Percentiles rank a stretch among this genome's conserved stretches.
These are phyloP conservation scores for Arthrobotrys musiformis DNA, from an alignment of 2,329 filamentous ascomycete species.

Conservation along the genomic window DNA sequence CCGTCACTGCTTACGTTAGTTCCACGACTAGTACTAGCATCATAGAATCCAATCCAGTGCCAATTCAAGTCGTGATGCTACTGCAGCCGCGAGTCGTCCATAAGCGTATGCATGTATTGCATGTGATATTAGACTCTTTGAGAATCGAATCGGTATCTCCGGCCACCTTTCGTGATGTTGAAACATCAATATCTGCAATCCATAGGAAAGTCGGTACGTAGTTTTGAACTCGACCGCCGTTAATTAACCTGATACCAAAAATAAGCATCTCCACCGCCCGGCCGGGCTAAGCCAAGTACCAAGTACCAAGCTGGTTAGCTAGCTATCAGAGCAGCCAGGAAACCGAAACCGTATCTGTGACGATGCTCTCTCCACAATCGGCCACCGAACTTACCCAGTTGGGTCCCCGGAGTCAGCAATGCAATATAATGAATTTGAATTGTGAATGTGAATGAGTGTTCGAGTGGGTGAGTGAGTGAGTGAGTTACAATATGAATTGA, in stretches of 20 bases:
- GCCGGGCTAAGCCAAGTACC: not conserved
- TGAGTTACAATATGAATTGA: not conserved
- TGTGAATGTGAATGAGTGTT: no score
- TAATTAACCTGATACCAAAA: constrained; percentile 16
- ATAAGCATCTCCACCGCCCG: constrained; percentile 4
- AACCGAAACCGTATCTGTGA: not conserved
- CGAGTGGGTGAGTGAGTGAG: not conserved
- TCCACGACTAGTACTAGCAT: no score
- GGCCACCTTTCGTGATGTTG: constrained; percentile 4
- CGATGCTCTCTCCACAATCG: not conserved
- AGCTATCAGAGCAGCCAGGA: not conserved
- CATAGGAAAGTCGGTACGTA: not conserved
- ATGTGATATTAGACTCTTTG: constrained; percentile 2
- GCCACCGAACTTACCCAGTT: not conserved
- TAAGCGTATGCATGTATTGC: not conserved
- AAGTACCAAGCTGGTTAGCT: not conserved
- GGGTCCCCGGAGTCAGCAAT: no score
- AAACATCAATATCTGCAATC: no score
- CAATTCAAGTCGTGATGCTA: not conserved
- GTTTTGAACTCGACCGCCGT: not conserved
- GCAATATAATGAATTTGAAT: no score
- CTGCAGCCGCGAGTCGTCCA: no score
- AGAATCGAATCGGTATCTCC: constrained; percentile 9
- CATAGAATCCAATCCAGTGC: no score
- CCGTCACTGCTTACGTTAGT: constrained; percentile 36